phyloP scores from a whole-genome alignment of 2,329 filamentous ascomycete genomes.

The Phialocephala subalpina region DNA sequence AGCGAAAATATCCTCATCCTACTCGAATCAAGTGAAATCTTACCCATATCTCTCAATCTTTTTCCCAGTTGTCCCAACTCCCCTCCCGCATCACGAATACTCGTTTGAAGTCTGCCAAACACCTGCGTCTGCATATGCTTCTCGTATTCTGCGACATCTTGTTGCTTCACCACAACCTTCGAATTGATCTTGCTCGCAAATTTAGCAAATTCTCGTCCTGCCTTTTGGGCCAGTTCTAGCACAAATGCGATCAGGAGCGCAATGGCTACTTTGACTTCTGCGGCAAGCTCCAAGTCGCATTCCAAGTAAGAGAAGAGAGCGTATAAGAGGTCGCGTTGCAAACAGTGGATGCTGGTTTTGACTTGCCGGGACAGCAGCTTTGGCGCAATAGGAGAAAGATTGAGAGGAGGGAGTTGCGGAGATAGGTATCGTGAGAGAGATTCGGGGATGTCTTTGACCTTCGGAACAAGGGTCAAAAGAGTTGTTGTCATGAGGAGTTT shows the following conservation, averaged over 20 bases:
- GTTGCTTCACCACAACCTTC: slow-evolving; percentile 11
- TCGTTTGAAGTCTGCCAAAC: slow-evolving; percentile 14
- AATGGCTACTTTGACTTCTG: slow-evolving; percentile 2
- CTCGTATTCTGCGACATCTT: slow-evolving; percentile 16
- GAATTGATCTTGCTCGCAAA: slow-evolving; percentile 10
- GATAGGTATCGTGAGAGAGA: slow-evolving; percentile 1
- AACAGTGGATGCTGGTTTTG: slow-evolving; percentile 17
- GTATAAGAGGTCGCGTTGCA: slow-evolving; percentile 11
- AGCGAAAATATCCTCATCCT: background rate
- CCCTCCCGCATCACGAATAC: background rate
- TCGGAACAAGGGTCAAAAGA: slow-evolving; percentile 19
- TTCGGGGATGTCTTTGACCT: slow-evolving; percentile 11
- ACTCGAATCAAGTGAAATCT: background rate
- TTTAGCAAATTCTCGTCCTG: slow-evolving; percentile 15
- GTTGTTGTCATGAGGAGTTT: slow-evolving; percentile 23
- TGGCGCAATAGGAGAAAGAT: slow-evolving; percentile 9
- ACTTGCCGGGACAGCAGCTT: slow-evolving; percentile 18
- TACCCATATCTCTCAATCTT: background rate
- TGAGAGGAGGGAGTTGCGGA: background rate
- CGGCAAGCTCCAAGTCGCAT: background rate
- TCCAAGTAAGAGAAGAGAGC: slow-evolving; percentile 2
- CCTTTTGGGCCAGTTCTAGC: slow-evolving; percentile 11
- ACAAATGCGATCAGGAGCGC: slow-evolving; percentile 10
- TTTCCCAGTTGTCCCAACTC: background rate
- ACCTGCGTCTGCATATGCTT: slow-evolving; percentile 11